A percentile compares a stretch with the other conserved stretches of the same genome.
These are phyloP conservation scores for Rossbeevera mucosa DNA, from an alignment of 768 basidiomycete species.

Conservation along the genomic window DNA sequence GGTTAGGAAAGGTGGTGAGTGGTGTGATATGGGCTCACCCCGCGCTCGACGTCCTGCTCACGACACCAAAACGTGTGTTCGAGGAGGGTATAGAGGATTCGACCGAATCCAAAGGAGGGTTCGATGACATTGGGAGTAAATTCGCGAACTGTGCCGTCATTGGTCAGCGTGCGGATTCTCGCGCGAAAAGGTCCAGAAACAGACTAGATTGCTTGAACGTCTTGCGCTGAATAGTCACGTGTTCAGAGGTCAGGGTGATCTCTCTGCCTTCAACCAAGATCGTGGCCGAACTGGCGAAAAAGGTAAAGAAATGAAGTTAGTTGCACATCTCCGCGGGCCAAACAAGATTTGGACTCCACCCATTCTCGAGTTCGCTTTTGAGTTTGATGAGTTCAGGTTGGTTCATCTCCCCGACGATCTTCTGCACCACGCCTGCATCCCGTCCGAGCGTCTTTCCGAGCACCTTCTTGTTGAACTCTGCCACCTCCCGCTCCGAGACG, in stretches of 20 bases:
- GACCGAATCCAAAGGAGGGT: constrained; percentile 96
- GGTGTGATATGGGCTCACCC: constrained; percentile 46
- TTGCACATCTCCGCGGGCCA: constrained; percentile 9
- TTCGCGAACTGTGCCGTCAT: constrained; percentile 69
- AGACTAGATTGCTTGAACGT: constrained; percentile 83
- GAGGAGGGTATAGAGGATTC: constrained; percentile 88
- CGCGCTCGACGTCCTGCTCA: constrained; percentile 86
- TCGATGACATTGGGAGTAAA: constrained; percentile 98
- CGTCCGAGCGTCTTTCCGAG: constrained; percentile 88
- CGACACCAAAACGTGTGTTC: constrained; percentile 97
- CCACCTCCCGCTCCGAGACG: constrained; percentile 71
- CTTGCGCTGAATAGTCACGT: constrained; percentile 75
- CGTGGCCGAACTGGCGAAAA: constrained; percentile 43
- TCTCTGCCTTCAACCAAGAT: constrained; percentile 60
- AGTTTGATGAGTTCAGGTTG: constrained; percentile 61
- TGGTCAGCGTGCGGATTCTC: constrained; percentile 13
- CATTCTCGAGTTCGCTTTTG: constrained; percentile 68
- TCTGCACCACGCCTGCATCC: constrained; percentile 66
- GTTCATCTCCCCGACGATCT: constrained; percentile 59
- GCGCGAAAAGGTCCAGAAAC: constrained; percentile 23
- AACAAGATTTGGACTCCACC: constrained; percentile 41
- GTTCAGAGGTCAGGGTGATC: constrained; percentile 66
- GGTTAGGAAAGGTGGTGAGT: background rate
- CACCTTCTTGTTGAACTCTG: constrained; percentile 81
- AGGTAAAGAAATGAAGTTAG: background rate